These are phyloP conservation scores for Claviceps paspali DNA, from an alignment of 2,329 filamentous ascomycete species.

Conservation along the genomic window DNA sequence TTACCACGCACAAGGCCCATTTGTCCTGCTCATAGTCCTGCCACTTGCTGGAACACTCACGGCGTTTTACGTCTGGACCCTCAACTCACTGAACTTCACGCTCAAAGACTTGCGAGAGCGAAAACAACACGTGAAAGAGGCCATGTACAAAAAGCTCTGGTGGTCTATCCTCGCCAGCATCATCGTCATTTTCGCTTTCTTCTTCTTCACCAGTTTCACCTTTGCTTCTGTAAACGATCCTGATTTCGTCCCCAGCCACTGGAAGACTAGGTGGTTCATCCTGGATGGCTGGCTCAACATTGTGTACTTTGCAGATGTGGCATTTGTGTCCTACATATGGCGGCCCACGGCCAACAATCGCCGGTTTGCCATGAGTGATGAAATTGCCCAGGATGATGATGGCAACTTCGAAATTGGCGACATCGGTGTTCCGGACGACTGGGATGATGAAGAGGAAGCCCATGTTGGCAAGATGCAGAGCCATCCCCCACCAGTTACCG, in stretches of 20 bases:
- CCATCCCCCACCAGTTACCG: constrained; percentile 12
- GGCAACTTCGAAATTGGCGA: constrained; percentile 89
- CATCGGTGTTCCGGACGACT: constrained; percentile 59
- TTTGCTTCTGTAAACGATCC: constrained; percentile 75
- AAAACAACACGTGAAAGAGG: constrained; percentile 82
- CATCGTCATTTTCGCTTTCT: constrained; percentile 91
- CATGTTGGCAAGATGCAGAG: constrained; percentile 25
- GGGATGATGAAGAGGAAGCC: constrained; percentile 39
- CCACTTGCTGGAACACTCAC: constrained; percentile 85
- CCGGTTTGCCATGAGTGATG: constrained; percentile 96
- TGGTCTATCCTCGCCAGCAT: constrained; percentile 92
- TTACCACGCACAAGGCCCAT: constrained; percentile 43
- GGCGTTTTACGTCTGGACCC: constrained; percentile 95
- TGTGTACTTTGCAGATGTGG: constrained; percentile 87
- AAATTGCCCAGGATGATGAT: constrained; percentile 96
- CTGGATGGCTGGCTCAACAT: constrained; percentile 95
- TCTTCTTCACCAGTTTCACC: constrained; percentile 95
- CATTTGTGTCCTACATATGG: constrained; percentile 91
- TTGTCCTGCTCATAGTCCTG: constrained; percentile 84
- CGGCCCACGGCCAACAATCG: constrained; percentile 91
- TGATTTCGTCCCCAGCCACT: constrained; percentile 89
- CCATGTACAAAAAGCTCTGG: constrained; percentile 98
- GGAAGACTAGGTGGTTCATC: constrained; percentile 95
- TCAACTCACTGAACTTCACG: constrained; percentile 86
- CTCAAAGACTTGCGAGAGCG: constrained; percentile 93